Conservation (phyloP, 108 stramenopile genomes). For the Fragilaria radians region DNA sequence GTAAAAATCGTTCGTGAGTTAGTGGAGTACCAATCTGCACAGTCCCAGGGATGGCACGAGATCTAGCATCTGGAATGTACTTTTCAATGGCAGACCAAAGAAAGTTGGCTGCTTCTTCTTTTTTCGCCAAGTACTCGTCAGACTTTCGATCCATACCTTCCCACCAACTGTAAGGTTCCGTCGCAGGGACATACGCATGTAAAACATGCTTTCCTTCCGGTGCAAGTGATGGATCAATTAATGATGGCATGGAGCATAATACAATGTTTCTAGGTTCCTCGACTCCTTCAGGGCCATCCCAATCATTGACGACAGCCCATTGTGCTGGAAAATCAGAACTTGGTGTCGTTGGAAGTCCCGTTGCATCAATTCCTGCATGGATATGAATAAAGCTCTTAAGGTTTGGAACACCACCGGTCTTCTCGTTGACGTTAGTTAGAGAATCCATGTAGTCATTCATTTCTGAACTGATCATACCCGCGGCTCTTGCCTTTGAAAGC, state of each 20-base stretch:
- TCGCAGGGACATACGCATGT: slow-evolving; percentile 89
- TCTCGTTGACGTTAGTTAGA: slow-evolving; percentile 46
- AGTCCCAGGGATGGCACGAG: slow-evolving; percentile 51
- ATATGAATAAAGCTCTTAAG: slow-evolving; percentile 87
- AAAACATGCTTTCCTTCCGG: slow-evolving; percentile 90
- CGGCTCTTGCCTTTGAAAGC: slow-evolving; percentile 34
- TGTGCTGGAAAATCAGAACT: slow-evolving; percentile 87
- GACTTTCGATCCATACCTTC: slow-evolving; percentile 74
- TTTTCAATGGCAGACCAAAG: slow-evolving; percentile 90
- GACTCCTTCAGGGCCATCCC: slow-evolving; percentile 70
- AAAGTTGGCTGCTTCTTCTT: slow-evolving; percentile 81
- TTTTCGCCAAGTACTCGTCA: slow-evolving; percentile 73
- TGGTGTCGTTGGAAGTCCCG: slow-evolving; percentile 58
- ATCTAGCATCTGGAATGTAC: slow-evolving; percentile 77
- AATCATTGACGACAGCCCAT: slow-evolving; percentile 89
- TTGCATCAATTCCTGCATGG: slow-evolving; percentile 86
- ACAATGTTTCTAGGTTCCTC: slow-evolving; percentile 86
- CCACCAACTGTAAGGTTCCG: slow-evolving; percentile 87
- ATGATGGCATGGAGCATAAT: slow-evolving; percentile 67
- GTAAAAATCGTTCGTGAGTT: slow-evolving; percentile 87
- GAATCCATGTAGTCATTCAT: slow-evolving; percentile 45
- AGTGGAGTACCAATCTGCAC: slow-evolving; percentile 86
- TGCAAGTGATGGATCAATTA: slow-evolving; percentile 82
- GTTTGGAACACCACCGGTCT: slow-evolving; percentile 53
- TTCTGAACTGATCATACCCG: slow-evolving; percentile 26